Evolutionary conservation across 371 early-diverging fungal genomes (phyloP).

Genomic region (Fennellomyces sp.): DNA sequence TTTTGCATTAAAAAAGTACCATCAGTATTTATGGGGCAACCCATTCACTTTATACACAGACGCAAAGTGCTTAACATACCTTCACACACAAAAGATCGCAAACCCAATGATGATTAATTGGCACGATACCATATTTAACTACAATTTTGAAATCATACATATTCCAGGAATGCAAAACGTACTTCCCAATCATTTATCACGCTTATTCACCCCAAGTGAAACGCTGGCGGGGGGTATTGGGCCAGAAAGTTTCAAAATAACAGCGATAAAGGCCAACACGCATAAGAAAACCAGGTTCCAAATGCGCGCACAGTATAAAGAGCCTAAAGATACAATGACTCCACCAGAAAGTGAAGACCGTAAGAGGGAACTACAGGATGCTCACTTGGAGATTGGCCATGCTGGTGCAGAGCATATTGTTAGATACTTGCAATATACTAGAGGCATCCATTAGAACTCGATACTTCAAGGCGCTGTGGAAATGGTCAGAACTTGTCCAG

Average conservation of each 20-base stretch:
- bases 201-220: slow-evolving; percentile 11
- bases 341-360: not conserved
- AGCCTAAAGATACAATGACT: no score
- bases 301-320: not conserved
- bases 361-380: slow-evolving; percentile 2
- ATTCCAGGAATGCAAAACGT: slow-evolving; percentile 22
- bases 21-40: slow-evolving; percentile 31
- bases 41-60: slow-evolving; percentile 22
- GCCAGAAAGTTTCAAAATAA: no score
- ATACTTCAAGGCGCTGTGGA: slow-evolving; percentile 12
- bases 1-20: slow-evolving; percentile 19
- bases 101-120: slow-evolving; percentile 31
- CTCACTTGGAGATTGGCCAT: slow-evolving; percentile 20
- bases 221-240: slow-evolving; percentile 22
- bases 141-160: slow-evolving; percentile 24
- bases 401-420: slow-evolving; percentile 19
- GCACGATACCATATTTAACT: slow-evolving; percentile 25
- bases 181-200: slow-evolving; percentile 18
- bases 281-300: not conserved
- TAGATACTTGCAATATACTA: not conserved
- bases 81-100: slow-evolving; percentile 21
- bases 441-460: slow-evolving; percentile 11
- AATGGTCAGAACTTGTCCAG: slow-evolving; percentile 3
- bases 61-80: slow-evolving; percentile 18
- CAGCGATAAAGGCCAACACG: not conserved